Percentiles rank a stretch among this genome's conserved stretches.
Conservation (phyloP, 345 rosid genomes). For the Citrus mangshanensis region DNA sequence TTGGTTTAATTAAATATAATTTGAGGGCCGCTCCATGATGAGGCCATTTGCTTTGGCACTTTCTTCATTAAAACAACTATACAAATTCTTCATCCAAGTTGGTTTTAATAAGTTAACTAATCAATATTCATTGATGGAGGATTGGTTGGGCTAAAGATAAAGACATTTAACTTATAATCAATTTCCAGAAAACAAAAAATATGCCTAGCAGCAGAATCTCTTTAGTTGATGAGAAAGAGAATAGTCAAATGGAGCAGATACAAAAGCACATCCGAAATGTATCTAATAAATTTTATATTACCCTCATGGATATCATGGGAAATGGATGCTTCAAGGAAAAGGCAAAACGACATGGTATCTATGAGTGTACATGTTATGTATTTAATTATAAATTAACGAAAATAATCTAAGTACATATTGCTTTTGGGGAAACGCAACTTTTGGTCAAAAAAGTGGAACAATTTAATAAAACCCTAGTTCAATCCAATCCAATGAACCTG, state of each 20-base stretch:
- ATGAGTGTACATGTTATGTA: not conserved
- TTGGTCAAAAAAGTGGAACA: not conserved
- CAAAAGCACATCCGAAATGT: conserved; percentile 9
- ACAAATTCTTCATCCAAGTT: not conserved
- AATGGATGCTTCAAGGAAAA: conserved; percentile 8
- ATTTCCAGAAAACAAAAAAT: not conserved
- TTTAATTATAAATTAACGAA: not conserved
- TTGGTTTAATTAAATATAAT: too few relatives aligned
- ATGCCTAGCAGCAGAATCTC: not conserved
- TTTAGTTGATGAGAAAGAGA: not conserved
- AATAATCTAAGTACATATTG: not conserved
- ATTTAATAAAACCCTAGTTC: not conserved
- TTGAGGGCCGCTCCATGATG: not conserved
- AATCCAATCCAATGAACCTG: not conserved
- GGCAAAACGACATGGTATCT: not conserved
- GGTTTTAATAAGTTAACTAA: not conserved
- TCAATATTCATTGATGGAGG: not conserved
- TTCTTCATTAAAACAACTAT: too few relatives aligned
- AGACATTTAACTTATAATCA: not conserved
- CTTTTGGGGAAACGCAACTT: not conserved
- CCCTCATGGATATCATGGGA: conserved; percentile 13
- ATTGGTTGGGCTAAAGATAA: not conserved
- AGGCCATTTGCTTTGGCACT: not conserved
- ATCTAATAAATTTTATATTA: not conserved
- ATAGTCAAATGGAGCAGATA: conserved; percentile 21